Evolutionary conservation across 2,329 filamentous ascomycete species (phyloP), one percentile per base, ranked within the genome.

Genomic region (Paecilomyces fulvus): DNA sequence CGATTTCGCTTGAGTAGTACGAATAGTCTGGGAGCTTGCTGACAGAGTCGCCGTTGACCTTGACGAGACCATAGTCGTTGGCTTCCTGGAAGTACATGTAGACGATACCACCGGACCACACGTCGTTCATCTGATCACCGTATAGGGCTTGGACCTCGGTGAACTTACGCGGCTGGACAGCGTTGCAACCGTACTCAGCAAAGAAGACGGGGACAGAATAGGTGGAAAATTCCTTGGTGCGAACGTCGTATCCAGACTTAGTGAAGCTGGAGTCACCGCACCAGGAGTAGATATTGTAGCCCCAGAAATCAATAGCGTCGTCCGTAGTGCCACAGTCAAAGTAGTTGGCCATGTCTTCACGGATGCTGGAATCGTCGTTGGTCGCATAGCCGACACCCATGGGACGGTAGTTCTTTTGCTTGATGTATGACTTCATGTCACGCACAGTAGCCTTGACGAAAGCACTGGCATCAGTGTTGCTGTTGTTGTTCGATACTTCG

Each of bases 201-300:
- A 99, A 96, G 86, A 99, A 99, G 67, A 91, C 89, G 51, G 94
- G 94, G 2, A 97, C 90, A 9, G 89, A 90, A 81, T 94, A 99
- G 71, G 87, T 84, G 58, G 80, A 73, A 79, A 96, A 99, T 77
- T 96, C 92, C 63, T 89, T 75, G 64, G 91, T 91, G 72, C 92
- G 88, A 56, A 85, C 81, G 62, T 87, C 80, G 77, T 92, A 99
- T 55, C 90, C 90, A 3, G 94, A 96, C 58, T 80, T 70, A 33
- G 79, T 69, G 78, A 88, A 94, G 67, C 79, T 84, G 69, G 89
- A 95, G 65, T 92, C 74, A 64, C 92, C 94, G 73, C 94, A 99
- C 94, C 94, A 99, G 54, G 92, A 95, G 83, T 99, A 99, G 78
- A 97, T 96, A 82, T 99, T 99, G 87, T 97, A 97, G 58, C 94